These are phyloP conservation scores for Cupressus sempervirens DNA, from an alignment of 75 land plant genomes.

Conservation along the genomic window DNA sequence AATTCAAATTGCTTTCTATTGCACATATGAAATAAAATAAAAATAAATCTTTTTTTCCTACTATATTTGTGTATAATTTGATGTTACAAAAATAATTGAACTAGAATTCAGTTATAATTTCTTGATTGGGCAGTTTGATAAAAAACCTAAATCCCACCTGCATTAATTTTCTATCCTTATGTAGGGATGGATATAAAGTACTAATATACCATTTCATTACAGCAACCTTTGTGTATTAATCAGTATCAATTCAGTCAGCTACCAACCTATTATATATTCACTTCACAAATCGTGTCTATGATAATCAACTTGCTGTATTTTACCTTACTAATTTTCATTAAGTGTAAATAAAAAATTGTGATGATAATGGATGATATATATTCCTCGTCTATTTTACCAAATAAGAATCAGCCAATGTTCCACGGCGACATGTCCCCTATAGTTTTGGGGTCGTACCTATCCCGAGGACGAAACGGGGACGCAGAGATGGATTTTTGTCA, in stretches of 20 bases:
- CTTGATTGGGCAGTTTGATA: background rate
- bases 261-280: background rate
- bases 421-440: no score
- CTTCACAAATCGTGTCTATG: background rate
- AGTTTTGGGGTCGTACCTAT: no score
- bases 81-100: no score
- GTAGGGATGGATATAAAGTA: background rate
- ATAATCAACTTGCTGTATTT: background rate
- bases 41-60: no score
- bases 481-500: no score
- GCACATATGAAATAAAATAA: no score
- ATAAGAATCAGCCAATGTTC: no score
- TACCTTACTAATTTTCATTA: background rate
- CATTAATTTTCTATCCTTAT: background rate
- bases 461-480: no score
- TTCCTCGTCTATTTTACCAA: background rate
- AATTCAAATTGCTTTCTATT: no score
- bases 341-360: background rate
- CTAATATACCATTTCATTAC: background rate
- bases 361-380: background rate
- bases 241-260: background rate
- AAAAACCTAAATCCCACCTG: background rate
- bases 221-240: background rate
- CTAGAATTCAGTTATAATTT: no score
- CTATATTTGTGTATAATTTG: no score